Percentiles rank a stretch among this genome's conserved stretches.
phyloP scores from a whole-genome alignment of 2,329 filamentous ascomycete genomes.

The Trichophyton simii region DNA sequence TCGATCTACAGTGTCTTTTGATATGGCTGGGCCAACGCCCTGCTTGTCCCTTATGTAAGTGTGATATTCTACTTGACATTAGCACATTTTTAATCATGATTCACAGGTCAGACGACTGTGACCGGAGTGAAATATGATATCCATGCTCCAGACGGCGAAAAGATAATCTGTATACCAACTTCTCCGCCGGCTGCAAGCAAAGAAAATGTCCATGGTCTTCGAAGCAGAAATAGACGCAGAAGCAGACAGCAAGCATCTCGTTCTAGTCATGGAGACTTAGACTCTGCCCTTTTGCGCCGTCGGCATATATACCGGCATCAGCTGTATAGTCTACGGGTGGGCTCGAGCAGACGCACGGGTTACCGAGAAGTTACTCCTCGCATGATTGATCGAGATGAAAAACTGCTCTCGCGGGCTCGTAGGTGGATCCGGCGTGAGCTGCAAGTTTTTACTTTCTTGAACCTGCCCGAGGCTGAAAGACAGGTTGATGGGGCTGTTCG shows the following conservation, averaged over 20 bases:
- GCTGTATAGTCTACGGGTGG: constrained; percentile 69
- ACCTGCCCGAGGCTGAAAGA: neutral
- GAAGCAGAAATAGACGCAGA: neutral
- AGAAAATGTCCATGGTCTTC: neutral
- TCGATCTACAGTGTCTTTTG: constrained; percentile 73
- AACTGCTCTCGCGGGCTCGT: constrained; percentile 62
- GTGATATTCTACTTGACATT: neutral
- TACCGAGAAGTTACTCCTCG: constrained; percentile 62
- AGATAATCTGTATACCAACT: constrained; percentile 46
- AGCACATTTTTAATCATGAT: too few species aligned
- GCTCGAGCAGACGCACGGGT: constrained; percentile 62
- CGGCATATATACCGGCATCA: constrained; percentile 59
- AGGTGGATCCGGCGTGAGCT: constrained; percentile 76
- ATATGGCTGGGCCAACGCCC: constrained; percentile 66
- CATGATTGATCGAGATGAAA: constrained; percentile 50
- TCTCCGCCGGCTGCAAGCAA: neutral
- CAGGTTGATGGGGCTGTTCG: neutral
- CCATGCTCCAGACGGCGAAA: constrained; percentile 40
- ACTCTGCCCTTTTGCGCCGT: constrained; percentile 30
- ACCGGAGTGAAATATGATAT: constrained; percentile 55
- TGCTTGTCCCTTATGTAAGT: constrained; percentile 68
- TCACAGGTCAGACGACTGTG: constrained; percentile 40
- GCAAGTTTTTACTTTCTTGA: constrained; percentile 59
- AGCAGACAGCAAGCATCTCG: neutral
- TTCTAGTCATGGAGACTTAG: neutral